These are phyloP conservation scores for Aphanocladium album DNA, from an alignment of 2,329 filamentous ascomycete species.

Conservation along the genomic window DNA sequence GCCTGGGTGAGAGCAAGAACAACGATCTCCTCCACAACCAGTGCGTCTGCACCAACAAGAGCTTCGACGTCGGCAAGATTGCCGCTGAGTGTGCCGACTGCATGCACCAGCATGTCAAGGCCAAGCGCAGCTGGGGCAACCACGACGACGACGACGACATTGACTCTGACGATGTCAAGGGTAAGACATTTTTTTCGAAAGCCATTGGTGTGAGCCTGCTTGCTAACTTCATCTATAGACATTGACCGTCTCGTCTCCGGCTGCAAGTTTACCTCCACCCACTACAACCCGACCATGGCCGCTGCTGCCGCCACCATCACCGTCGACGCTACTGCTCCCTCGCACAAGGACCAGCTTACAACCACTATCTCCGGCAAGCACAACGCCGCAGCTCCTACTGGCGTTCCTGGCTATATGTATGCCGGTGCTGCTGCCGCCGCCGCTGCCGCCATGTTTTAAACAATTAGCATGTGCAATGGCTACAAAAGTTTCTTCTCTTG, in stretches of 20 bases:
- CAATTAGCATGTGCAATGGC: background rate
- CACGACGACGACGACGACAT: slow-evolving; percentile 16
- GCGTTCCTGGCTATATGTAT: slow-evolving; percentile 6
- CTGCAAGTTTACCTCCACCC: slow-evolving; percentile 30
- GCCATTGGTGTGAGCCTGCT: background rate
- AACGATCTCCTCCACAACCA: slow-evolving; percentile 34
- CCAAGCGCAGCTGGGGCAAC: slow-evolving; percentile 14
- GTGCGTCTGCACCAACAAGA: slow-evolving; percentile 37
- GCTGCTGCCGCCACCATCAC: slow-evolving; percentile 22
- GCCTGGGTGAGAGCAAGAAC: slow-evolving; percentile 25
- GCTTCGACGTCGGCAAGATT: slow-evolving; percentile 33
- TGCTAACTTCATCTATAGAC: slow-evolving; percentile 20
- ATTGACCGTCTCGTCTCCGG: slow-evolving; percentile 30
- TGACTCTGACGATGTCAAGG: slow-evolving; percentile 17
- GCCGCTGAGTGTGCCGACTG: slow-evolving; percentile 34
- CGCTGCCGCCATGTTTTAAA: slow-evolving; percentile 1
- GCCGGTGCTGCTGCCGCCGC: slow-evolving; percentile 12
- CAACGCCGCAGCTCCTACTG: slow-evolving; percentile 1
- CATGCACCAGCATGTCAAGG: slow-evolving; percentile 27
- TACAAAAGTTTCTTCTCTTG: background rate
- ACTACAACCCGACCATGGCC: slow-evolving; percentile 23
- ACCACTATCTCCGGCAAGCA: slow-evolving; percentile 26
- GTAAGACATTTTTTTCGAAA: too few species aligned
- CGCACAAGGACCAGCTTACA: slow-evolving; percentile 29
- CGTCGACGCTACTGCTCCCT: slow-evolving; percentile 28